Evolutionary conservation across 768 basidiomycete species (phyloP), one percentile per base, ranked within the genome.

Genomic region (Panaeolus cyanescens): DNA sequence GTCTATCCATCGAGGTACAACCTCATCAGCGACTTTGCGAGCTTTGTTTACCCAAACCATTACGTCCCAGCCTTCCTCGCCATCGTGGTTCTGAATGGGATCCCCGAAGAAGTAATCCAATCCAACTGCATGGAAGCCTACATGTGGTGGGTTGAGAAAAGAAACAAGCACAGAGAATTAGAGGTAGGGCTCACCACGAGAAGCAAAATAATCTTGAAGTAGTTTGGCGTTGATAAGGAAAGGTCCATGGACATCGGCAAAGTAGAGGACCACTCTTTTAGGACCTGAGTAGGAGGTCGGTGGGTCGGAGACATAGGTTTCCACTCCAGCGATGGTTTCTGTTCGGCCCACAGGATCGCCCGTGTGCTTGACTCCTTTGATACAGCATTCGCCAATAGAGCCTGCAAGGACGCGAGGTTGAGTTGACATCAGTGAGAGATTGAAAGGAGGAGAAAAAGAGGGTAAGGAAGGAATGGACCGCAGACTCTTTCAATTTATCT

Each of bases 161-260:
- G n/a, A n/a, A n/a, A n/a, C n/a, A n/a, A n/a, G n/a, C n/a, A n/a
- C n/a, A n/a, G n/a, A n/a, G n/a, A n/a, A n/a, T n/a, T n/a, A n/a
- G n/a, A n/a, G n/a, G n/a, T n/a, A n/a, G 30, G 37, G 36, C 19
- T n/a, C 45, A 89, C 88, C 88, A 19, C 83, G 76, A 6, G 81
- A 74, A 1, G 89, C 87, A 62, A 83, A 87, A 65, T 82, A 89
- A 68, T 90, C 87, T 67, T 88, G 85, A 5, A 90, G 59, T 22
- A 88, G 74, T 70, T 86, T 75, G 54, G 79, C 81, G 69, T 89
- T 89, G 62, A 82, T 55, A 65, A 76, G 86, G 60, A 87, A 80
- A 2, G 88, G 83, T 1, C 88, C 83, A 65, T 76, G 87, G 2
- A 89, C 79, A 63, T 89, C 88, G 0, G 86, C 64, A 62, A 85